Percentiles rank a stretch among this genome's conserved stretches.
Conservation (phyloP, 2,329 filamentous ascomycete species). For the Exophiala xenobiotica region DNA sequence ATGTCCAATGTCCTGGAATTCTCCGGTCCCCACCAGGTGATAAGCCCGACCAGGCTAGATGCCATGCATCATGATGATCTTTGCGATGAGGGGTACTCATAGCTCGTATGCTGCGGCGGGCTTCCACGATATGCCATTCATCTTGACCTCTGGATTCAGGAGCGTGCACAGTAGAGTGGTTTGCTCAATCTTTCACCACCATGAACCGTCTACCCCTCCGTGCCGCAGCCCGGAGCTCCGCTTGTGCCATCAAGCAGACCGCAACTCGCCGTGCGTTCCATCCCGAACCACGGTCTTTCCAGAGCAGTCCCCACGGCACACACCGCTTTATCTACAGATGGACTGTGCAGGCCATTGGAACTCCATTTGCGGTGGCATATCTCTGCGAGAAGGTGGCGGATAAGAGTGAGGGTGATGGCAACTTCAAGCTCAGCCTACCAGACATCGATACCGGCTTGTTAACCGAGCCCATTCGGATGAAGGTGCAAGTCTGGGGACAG, state of each 20-base stretch:
- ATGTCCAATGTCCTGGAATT: background rate
- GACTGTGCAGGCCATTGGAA: constrained; percentile 21
- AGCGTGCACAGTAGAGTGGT: background rate
- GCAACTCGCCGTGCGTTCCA: constrained; percentile 11
- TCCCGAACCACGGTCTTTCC: constrained; percentile 20
- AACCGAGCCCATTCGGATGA: constrained; percentile 18
- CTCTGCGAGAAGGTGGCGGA: constrained; percentile 18
- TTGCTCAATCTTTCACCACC: background rate
- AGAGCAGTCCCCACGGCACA: constrained; percentile 13
- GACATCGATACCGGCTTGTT: constrained; percentile 14
- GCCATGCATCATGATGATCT: no score
- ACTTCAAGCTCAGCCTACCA: constrained; percentile 15
- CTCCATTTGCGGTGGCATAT: constrained; percentile 20
- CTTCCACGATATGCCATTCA: no score
- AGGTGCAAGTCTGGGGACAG: constrained; percentile 14
- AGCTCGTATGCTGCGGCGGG: no score
- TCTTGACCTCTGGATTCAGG: no score
- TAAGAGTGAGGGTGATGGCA: constrained; percentile 9
- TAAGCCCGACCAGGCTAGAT: no score
- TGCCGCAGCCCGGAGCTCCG: background rate
- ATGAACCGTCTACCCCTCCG: background rate
- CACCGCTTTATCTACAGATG: constrained; percentile 24
- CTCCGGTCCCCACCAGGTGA: background rate
- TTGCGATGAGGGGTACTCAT: no score
- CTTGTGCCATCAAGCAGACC: background rate